Percentiles rank a stretch among this genome's conserved stretches.
phyloP scores from a whole-genome alignment of 208 protist species.

The Trypanosoma boissoni region DNA sequence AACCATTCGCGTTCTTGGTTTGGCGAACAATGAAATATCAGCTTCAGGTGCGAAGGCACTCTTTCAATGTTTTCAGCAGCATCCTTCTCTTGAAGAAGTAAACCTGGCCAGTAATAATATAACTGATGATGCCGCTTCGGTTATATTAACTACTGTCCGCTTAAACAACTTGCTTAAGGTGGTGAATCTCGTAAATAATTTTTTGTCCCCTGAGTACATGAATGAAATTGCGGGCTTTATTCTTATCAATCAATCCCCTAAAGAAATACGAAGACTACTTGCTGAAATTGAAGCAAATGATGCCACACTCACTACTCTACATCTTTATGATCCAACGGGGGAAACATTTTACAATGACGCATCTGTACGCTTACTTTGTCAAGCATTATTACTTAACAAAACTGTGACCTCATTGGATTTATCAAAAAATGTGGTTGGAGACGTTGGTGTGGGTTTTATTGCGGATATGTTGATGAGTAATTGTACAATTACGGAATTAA shows the following conservation, averaged over 20 bases:
- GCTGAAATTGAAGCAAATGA: slow-evolving; percentile 57
- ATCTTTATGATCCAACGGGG: slow-evolving; percentile 48
- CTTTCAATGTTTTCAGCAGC: slow-evolving; percentile 45
- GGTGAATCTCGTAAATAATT: slow-evolving; percentile 78
- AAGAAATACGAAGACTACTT: slow-evolving; percentile 49
- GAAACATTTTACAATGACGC: slow-evolving; percentile 62
- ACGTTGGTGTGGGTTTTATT: slow-evolving; percentile 59
- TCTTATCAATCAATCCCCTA: slow-evolving; percentile 74
- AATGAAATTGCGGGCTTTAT: slow-evolving; percentile 65
- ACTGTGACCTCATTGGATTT: slow-evolving; percentile 63
- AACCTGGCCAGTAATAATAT: slow-evolving; percentile 87
- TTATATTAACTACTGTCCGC: slow-evolving; percentile 56
- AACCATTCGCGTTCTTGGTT: slow-evolving; percentile 61
- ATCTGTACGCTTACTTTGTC: slow-evolving; percentile 60
- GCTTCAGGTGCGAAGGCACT: slow-evolving; percentile 53
- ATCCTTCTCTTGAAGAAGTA: slow-evolving; percentile 60
- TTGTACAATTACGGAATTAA: slow-evolving; percentile 39
- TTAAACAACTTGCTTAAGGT: slow-evolving; percentile 56
- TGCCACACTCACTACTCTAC: slow-evolving; percentile 37
- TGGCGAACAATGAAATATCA: slow-evolving; percentile 87
- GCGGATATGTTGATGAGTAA: slow-evolving; percentile 70
- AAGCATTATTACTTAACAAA: slow-evolving; percentile 58
- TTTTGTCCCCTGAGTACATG: slow-evolving; percentile 40
- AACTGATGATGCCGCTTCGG: slow-evolving; percentile 41
- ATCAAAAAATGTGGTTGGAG: slow-evolving; percentile 81